Evolutionary conservation across 148 eudicot species (phyloP).

Genomic region (Silene uniflora): DNA sequence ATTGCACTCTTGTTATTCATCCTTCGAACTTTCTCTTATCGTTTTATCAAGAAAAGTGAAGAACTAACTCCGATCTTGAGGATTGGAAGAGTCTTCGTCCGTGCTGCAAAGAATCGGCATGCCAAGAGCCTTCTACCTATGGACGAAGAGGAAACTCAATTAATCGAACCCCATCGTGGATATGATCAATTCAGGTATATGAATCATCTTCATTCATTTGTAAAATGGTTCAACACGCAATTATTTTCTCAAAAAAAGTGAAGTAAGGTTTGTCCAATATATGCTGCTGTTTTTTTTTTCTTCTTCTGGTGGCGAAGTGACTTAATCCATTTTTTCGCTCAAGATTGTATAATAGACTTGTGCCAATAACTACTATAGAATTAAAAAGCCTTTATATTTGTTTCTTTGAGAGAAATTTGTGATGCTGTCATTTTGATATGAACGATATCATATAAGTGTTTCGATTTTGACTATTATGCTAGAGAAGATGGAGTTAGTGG

Average conservation of each 20-base stretch:
- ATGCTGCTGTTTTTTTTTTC: no score
- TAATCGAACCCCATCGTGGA: not conserved
- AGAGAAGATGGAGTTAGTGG: no score
- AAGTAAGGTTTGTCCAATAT: no score
- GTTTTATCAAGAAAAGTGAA: not conserved
- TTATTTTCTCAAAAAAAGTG: no score
- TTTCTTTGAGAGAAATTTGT: no score
- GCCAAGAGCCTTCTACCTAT: not conserved
- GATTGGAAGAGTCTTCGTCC: not conserved
- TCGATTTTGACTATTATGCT: no score
- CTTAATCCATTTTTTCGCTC: no score
- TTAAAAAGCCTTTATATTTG: no score
- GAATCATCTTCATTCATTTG: not conserved
- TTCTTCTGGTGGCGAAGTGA: not conserved
- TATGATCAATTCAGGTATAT: not conserved
- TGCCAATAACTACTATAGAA: slow-evolving; percentile 8
- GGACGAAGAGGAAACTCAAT: slow-evolving; percentile 1
- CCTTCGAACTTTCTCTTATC: not conserved
- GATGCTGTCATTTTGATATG: no score
- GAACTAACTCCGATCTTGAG: not conserved
- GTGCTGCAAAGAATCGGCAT: not conserved
- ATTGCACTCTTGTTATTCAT: not conserved
- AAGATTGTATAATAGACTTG: slow-evolving; percentile 21
- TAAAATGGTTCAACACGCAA: no score
- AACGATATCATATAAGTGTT: no score